Conservation (phyloP, 441 rosid genomes). For the Mallotus japonicus region DNA sequence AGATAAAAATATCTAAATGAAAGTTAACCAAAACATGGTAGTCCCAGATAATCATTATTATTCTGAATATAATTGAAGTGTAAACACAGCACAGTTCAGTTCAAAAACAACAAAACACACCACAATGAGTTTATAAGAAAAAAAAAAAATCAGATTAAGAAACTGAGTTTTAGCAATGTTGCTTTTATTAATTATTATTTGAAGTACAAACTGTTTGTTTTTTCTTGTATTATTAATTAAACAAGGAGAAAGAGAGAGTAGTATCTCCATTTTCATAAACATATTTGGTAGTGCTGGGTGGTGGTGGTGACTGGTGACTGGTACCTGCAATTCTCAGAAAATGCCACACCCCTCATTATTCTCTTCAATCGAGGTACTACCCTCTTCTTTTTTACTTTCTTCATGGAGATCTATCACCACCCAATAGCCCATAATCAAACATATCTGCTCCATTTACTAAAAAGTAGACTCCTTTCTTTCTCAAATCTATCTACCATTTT, state of each 20-base stretch:
- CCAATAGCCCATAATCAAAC: constrained; percentile 15
- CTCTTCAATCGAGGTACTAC: constrained; percentile 47
- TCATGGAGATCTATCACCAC: constrained; percentile 39
- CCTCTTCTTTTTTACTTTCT: constrained; percentile 26
- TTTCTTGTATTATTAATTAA: constrained; percentile 3
- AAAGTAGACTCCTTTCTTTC: constrained; percentile 17
- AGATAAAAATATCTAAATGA: background rate
- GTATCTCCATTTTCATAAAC: background rate
- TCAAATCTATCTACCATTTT: constrained; percentile 22
- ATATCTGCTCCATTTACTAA: constrained; percentile 24
- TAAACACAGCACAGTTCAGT: background rate
- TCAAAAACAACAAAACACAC: background rate
- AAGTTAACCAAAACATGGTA: background rate
- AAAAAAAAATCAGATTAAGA: background rate
- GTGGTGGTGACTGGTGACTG: constrained; percentile 22
- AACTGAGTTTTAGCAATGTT: background rate
- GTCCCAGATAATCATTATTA: constrained; percentile 12
- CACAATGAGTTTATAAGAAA: background rate
- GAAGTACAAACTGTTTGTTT: too few species aligned
- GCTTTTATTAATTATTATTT: too few species aligned
- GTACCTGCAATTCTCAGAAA: constrained; percentile 47
- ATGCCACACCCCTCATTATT: constrained; percentile 43
- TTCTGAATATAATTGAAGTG: background rate
- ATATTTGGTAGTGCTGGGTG: constrained; percentile 1
- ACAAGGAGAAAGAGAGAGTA: background rate